Evolutionary conservation across 495 filamentous ascomycete species (phyloP).

Genomic region (Podospora pseudopauciseta): DNA sequence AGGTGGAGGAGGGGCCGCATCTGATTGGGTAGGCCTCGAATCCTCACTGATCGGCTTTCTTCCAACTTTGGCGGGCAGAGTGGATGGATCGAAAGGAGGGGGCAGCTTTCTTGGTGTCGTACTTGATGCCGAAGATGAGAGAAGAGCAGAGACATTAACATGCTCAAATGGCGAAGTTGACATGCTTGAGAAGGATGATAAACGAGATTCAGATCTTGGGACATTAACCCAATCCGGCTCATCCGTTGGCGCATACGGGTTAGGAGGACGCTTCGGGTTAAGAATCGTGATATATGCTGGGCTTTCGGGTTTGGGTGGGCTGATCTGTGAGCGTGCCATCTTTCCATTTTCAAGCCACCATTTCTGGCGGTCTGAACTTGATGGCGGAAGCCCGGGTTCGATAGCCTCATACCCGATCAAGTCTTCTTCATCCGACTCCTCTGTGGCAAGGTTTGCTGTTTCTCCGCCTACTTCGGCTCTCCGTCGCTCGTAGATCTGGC

Average conservation of each 20-base stretch:
- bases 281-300: conserved; percentile 50
- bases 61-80: conserved; percentile 39
- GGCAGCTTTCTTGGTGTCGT: conserved; percentile 48
- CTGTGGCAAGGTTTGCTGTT: conserved; percentile 41
- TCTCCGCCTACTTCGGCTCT: conserved; percentile 54
- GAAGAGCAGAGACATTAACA: conserved; percentile 43
- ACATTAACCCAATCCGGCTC: conserved; percentile 78
- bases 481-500: conserved; percentile 65
- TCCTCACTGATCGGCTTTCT: conserved; percentile 39
- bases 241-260: conserved; percentile 68
- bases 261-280: conserved; percentile 70
- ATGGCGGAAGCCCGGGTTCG: conserved; percentile 75
- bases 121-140: conserved; percentile 41
- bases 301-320: conserved; percentile 53
- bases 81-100: conserved; percentile 51
- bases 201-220: conserved; percentile 43
- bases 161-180: conserved; percentile 47
- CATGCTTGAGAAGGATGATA: conserved; percentile 43
- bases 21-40: conserved; percentile 20
- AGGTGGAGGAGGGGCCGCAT: conserved; percentile 44
- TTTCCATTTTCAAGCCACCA: conserved; percentile 94
- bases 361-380: conserved; percentile 83
- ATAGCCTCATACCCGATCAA: conserved; percentile 69
- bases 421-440: conserved; percentile 71
- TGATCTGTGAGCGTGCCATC: conserved; percentile 67